Percentiles rank a stretch among this genome's conserved stretches.
phyloP scores from a whole-genome alignment of 2,329 filamentous ascomycete species.

The Didymella arachidicola region DNA sequence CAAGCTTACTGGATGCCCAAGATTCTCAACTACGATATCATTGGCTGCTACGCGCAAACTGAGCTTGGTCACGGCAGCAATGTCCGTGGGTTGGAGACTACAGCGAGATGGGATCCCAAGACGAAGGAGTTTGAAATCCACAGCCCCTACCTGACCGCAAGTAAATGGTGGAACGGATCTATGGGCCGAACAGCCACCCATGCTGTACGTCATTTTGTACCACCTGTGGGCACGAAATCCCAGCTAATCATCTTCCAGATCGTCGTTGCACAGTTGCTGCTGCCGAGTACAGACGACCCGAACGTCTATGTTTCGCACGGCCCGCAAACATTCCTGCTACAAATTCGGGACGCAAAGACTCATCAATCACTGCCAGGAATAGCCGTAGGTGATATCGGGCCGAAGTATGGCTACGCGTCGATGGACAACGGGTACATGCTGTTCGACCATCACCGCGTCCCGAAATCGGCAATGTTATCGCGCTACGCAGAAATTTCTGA shows the following conservation, averaged over 20 bases:
- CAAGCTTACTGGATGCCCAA: conserved; percentile 59
- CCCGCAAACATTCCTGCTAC: conserved; percentile 62
- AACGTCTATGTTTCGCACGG: conserved; percentile 55
- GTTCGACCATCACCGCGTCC: conserved; percentile 58
- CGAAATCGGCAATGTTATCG: conserved; percentile 59
- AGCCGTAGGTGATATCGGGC: conserved; percentile 62
- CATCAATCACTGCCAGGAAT: conserved; percentile 58
- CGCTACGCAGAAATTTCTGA: conserved; percentile 59
- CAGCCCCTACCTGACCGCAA: conserved; percentile 61
- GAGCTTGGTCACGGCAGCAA: conserved; percentile 65
- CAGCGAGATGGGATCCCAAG: conserved; percentile 57
- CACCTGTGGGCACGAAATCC: conserved; percentile 1
- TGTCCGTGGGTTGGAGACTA: conserved; percentile 59
- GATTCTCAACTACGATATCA: conserved; percentile 61
- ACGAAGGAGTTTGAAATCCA: conserved; percentile 59
- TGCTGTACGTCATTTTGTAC: conserved; percentile 45
- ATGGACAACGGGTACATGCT: conserved; percentile 65
- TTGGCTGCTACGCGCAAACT: conserved; percentile 83
- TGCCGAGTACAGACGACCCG: conserved; percentile 47
- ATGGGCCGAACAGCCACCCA: conserved; percentile 64
- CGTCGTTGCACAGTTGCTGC: conserved; percentile 60
- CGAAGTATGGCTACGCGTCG: conserved; percentile 62
- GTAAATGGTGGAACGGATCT: conserved; percentile 64
- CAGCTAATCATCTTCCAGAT: conserved; percentile 45
- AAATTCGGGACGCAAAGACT: conserved; percentile 59